These are phyloP conservation scores for Diaporthe aspalathi DNA, from an alignment of 2,329 filamentous ascomycete species.

Conservation along the genomic window DNA sequence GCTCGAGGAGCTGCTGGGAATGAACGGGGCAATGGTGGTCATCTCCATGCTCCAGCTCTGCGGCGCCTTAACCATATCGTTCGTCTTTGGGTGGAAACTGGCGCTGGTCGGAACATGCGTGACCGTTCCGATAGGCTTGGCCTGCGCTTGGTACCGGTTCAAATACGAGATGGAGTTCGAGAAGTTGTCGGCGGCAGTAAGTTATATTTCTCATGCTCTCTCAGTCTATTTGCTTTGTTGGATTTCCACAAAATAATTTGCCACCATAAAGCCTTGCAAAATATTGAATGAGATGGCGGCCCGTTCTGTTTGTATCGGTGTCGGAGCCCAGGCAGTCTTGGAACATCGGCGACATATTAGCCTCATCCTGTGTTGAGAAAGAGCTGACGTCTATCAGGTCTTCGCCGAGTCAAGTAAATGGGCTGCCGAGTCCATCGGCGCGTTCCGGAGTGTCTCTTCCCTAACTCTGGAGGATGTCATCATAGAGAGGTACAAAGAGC, in stretches of 20 bases:
- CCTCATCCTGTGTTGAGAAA: background rate
- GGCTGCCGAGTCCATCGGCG: slow-evolving; percentile 78
- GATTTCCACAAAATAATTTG: too few relatives aligned
- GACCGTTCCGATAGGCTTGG: slow-evolving; percentile 62
- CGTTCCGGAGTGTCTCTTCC: slow-evolving; percentile 78
- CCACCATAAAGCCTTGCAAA: background rate
- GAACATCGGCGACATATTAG: too few relatives aligned
- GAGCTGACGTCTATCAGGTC: slow-evolving; percentile 46
- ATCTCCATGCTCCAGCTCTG: slow-evolving; percentile 74
- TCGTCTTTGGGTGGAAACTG: slow-evolving; percentile 82
- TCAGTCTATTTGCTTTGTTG: too few relatives aligned
- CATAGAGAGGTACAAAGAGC: slow-evolving; percentile 66
- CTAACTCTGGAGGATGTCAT: slow-evolving; percentile 78
- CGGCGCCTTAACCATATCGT: slow-evolving; percentile 74
- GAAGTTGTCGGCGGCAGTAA: slow-evolving; percentile 69
- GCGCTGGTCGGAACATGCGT: slow-evolving; percentile 75
- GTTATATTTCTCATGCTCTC: background rate
- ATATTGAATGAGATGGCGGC: background rate
- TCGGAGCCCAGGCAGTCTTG: background rate
- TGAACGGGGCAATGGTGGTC: slow-evolving; percentile 72
- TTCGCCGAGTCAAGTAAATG: slow-evolving; percentile 80
- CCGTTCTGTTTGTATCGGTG: background rate
- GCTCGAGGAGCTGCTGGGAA: slow-evolving; percentile 71
- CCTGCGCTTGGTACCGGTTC: slow-evolving; percentile 62
- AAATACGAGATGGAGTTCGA: slow-evolving; percentile 75